Evolutionary conservation across 2,329 filamentous ascomycete genomes (phyloP).

Genomic region (Balansia obtecta): DNA sequence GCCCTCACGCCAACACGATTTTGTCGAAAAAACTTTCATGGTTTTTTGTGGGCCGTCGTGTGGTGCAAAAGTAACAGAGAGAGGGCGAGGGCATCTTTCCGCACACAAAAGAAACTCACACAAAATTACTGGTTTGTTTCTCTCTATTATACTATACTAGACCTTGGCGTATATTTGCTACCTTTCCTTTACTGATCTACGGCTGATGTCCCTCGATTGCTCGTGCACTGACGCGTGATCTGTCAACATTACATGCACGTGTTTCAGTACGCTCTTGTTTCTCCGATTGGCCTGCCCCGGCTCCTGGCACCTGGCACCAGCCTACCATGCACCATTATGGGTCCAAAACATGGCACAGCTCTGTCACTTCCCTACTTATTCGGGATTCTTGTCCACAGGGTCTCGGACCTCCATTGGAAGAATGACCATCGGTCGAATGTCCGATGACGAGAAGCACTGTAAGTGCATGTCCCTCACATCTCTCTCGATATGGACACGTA

Average conservation of each 20-base stretch:
- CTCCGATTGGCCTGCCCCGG: neutral
- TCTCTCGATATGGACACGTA: neutral
- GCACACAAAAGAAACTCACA: neutral
- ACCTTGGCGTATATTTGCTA: too few relatives aligned
- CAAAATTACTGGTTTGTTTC: neutral
- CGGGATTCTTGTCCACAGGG: neutral
- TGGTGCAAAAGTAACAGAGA: too few relatives aligned
- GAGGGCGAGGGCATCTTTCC: neutral
- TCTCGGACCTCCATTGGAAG: neutral
- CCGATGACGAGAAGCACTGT: neutral
- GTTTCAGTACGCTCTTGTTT: neutral
- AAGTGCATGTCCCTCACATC: neutral
- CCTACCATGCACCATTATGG: neutral
- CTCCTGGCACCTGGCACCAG: neutral
- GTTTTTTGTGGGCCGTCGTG: too few relatives aligned
- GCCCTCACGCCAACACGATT: too few relatives aligned
- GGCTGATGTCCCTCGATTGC: neutral
- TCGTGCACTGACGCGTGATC: neutral
- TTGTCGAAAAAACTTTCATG: neutral
- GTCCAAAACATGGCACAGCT: neutral
- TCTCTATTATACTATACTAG: too few relatives aligned
- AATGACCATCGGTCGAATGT: neutral
- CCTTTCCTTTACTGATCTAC: neutral
- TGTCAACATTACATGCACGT: neutral
- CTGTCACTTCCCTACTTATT: neutral